Evolutionary conservation across 495 filamentous ascomycete species (phyloP).

Genomic region (Penicillium pancosmium): DNA sequence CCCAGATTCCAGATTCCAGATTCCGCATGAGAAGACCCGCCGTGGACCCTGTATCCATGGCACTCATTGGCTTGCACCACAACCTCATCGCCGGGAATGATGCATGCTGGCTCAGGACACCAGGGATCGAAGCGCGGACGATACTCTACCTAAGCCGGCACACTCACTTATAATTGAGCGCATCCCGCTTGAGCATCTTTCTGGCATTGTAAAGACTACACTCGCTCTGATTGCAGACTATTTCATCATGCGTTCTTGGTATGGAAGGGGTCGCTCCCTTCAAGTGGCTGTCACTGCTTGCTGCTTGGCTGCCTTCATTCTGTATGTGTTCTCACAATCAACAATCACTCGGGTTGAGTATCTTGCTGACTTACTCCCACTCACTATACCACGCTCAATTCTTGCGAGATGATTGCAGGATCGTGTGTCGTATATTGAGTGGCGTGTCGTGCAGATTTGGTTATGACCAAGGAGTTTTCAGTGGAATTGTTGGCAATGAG

Average conservation of each 20-base stretch:
- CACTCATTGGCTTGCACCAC: constrained; percentile 7
- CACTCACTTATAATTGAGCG: constrained; percentile 5
- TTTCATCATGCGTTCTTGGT: constrained; percentile 21
- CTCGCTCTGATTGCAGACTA: background rate
- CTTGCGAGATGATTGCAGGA: background rate
- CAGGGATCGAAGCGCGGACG: background rate
- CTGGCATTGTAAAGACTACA: background rate
- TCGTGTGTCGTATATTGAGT: background rate
- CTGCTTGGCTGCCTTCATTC: constrained; percentile 19
- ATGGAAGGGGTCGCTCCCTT: constrained; percentile 19
- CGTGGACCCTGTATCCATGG: background rate
- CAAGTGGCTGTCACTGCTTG: constrained; percentile 16
- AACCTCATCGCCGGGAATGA: background rate
- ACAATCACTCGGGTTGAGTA: background rate
- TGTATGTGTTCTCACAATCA: background rate
- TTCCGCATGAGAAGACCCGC: constrained; percentile 5
- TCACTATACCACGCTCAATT: background rate
- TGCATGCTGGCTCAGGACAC: constrained; percentile 3
- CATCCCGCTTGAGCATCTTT: background rate
- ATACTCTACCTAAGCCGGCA: background rate
- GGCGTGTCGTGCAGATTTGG: constrained; percentile 24
- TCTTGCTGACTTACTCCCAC: background rate
- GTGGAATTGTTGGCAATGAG: constrained; percentile 49
- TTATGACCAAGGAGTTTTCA: constrained; percentile 60
- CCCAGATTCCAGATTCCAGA: constrained; percentile 13